A percentile compares a stretch with the other conserved stretches of the same genome.
Conservation (phyloP, 2,329 filamentous ascomycete genomes). For the Aspergillus fischeri region DNA sequence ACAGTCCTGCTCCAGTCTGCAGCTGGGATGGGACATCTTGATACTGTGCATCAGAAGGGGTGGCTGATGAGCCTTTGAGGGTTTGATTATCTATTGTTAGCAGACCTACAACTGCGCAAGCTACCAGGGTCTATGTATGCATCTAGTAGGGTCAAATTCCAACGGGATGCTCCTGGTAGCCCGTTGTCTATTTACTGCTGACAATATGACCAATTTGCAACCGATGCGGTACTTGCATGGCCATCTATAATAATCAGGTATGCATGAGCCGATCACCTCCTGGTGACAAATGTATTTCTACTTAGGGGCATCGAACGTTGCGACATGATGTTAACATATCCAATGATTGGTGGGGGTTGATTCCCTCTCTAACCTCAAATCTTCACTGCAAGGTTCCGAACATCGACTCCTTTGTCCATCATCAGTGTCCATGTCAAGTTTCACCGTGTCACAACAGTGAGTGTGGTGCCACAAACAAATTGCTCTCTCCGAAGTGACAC, state of each 20-base stretch:
- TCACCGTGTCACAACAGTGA: neutral
- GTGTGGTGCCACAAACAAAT: neutral
- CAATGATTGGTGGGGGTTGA: neutral
- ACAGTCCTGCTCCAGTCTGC: neutral
- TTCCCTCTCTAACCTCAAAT: neutral
- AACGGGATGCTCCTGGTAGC: neutral
- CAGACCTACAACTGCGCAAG: neutral
- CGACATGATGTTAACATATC: neutral
- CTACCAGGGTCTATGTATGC: neutral
- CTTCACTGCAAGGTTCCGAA: neutral
- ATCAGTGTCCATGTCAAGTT: neutral
- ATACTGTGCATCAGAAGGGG: neutral
- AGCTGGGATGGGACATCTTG: neutral
- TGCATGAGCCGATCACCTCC: too few relatives aligned
- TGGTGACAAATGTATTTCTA: too few relatives aligned
- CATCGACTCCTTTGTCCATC: neutral
- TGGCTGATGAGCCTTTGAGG: neutral
- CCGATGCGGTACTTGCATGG: neutral
- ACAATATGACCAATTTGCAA: neutral
- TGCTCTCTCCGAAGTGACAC: neutral
- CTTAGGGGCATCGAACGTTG: too few relatives aligned
- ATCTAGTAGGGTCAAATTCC: neutral
- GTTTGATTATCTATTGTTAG: neutral
- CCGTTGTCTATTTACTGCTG: neutral
- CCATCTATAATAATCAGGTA: neutral